These are phyloP conservation scores for Heimioporus retisporus DNA, from an alignment of 1,284 basidiomycete genomes.

Conservation along the genomic window DNA sequence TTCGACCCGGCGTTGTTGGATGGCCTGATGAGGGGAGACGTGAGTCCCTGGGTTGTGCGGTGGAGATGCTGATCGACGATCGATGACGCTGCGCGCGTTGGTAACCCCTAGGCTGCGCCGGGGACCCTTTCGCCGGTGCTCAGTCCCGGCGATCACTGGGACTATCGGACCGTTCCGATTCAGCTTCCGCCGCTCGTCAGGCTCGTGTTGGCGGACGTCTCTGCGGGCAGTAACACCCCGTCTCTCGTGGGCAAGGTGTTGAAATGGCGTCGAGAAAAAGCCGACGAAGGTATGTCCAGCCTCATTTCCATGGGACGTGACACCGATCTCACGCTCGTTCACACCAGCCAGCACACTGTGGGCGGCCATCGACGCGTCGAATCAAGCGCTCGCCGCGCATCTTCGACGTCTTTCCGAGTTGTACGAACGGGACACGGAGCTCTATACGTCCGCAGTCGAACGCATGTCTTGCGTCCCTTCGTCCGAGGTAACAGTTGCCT, in stretches of 20 bases:
- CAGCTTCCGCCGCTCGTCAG: conserved; percentile 84
- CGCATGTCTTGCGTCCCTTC: conserved; percentile 68
- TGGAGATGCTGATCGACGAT: not conserved
- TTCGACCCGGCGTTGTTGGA: conserved; percentile 84
- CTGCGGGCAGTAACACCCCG: conserved; percentile 94
- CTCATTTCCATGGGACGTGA: too few relatives aligned
- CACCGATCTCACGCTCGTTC: not conserved
- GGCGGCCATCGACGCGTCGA: conserved; percentile 73
- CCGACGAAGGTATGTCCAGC: conserved; percentile 58
- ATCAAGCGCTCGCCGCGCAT: conserved; percentile 65
- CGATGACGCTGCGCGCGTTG: conserved; percentile 1
- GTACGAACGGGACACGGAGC: conserved; percentile 54
- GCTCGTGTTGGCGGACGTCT: conserved; percentile 92
- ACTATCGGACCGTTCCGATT: conserved; percentile 74
- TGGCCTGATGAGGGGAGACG: conserved; percentile 72
- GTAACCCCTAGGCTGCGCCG: conserved; percentile 23
- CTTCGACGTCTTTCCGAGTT: conserved; percentile 62
- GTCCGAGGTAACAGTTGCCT: conserved; percentile 57
- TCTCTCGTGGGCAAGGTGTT: conserved; percentile 91
- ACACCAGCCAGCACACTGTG: conserved; percentile 72
- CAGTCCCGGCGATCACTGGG: conserved; percentile 68
- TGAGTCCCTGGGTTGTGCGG: conserved; percentile 38
- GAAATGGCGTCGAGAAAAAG: conserved; percentile 81
- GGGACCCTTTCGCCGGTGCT: conserved; percentile 51
- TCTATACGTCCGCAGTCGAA: conserved; percentile 67